Evolutionary conservation across 768 basidiomycete genomes (phyloP).

Genomic region (Phaeotremella skinneri): DNA sequence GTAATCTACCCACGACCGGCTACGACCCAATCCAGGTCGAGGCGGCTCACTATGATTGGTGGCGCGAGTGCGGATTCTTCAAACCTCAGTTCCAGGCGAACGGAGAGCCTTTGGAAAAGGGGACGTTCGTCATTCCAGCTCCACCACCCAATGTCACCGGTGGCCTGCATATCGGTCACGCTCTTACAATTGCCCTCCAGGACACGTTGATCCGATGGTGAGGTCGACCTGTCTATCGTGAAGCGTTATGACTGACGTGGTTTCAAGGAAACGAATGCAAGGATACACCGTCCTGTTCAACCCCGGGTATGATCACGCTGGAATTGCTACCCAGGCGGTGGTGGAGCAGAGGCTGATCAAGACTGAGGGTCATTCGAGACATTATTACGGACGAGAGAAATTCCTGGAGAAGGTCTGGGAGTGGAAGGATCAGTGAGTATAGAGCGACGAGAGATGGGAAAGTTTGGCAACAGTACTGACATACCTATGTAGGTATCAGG

Average conservation of each 20-base stretch:
- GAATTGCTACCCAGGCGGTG: conserved; percentile 96
- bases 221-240: conserved; percentile 31
- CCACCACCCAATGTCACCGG: conserved; percentile 98
- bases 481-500: conserved; percentile 67
- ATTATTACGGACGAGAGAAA: conserved; percentile 89
- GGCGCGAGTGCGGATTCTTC: conserved; percentile 87
- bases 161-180: conserved; percentile 91
- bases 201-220: conserved; percentile 86
- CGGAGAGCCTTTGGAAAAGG: conserved; percentile 63
- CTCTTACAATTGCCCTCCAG: conserved; percentile 84
- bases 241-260: background rate
- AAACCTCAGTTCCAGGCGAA: conserved; percentile 60
- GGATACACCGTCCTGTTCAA: conserved; percentile 85
- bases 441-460: background rate
- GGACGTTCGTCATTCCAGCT: conserved; percentile 76
- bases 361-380: conserved; percentile 72
- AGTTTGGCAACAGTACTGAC: background rate
- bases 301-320: conserved; percentile 97
- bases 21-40: conserved; percentile 96
- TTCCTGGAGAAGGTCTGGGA: conserved; percentile 88
- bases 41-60: conserved; percentile 98
- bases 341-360: conserved; percentile 92
- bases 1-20: conserved; percentile 75
- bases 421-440: conserved; percentile 91
- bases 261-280: conserved; percentile 84